These are phyloP conservation scores for Pinus taeda DNA, from an alignment of 75 land plant genomes.

Conservation along the genomic window DNA sequence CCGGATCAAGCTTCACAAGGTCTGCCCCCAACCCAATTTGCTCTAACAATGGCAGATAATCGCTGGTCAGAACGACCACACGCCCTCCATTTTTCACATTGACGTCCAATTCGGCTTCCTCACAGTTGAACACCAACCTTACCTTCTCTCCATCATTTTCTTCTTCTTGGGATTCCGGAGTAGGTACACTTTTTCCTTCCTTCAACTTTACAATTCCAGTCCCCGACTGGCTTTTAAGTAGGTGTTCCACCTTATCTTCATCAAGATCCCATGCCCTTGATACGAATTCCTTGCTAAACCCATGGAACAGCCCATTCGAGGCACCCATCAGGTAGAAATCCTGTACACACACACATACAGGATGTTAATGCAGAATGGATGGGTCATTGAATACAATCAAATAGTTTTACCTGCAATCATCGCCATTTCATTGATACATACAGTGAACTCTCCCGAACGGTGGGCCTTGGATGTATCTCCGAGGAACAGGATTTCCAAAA, in stretches of 20 bases:
- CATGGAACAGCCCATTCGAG: constrained; percentile 56
- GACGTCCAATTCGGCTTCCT: constrained; percentile 60
- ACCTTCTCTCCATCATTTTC: constrained; percentile 8
- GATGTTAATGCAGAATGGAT: too few species aligned
- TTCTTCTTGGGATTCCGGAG: constrained; percentile 21
- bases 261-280: constrained; percentile 64
- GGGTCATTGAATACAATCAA: too few species aligned
- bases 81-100: constrained; percentile 66
- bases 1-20: constrained; percentile 57
- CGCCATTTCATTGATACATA: too few species aligned
- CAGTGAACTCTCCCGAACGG: constrained; percentile 53
- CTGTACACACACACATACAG: background rate
- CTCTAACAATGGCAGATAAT: constrained; percentile 56
- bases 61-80: constrained; percentile 56
- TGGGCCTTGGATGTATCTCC: constrained; percentile 69
- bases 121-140: constrained; percentile 54
- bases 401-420: too few species aligned
- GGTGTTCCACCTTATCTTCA: constrained; percentile 23
- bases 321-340: constrained; percentile 47
- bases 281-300: constrained; percentile 67
- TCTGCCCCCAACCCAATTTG: constrained; percentile 74
- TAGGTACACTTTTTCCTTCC: constrained; percentile 28
- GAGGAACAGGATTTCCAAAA: constrained; percentile 49
- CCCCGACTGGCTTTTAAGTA: constrained; percentile 40
- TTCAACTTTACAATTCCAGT: constrained; percentile 38